Percentiles rank a stretch among this genome's conserved stretches.
These are phyloP conservation scores for Populus pruinosa DNA, from an alignment of 345 rosid species.

Conservation along the genomic window DNA sequence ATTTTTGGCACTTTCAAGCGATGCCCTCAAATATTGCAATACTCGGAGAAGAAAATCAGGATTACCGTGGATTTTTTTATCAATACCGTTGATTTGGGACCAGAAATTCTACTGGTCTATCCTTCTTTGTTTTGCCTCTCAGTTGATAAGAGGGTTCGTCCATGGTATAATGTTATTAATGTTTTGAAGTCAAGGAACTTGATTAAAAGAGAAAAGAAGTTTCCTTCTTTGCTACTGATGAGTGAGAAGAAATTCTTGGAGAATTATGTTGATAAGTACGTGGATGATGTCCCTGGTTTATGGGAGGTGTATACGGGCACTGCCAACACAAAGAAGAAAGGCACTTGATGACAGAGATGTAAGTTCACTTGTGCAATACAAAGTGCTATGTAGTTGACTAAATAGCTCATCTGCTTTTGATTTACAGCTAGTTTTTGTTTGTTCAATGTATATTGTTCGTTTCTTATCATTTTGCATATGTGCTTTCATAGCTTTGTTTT, in stretches of 20 bases:
- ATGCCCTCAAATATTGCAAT: neutral
- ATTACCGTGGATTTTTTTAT: constrained; percentile 14
- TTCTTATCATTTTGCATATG: too few relatives aligned
- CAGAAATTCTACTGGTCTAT: neutral
- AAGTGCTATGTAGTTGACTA: too few relatives aligned
- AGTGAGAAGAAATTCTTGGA: constrained; percentile 21
- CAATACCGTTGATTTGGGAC: constrained; percentile 14
- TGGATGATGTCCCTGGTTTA: constrained; percentile 10
- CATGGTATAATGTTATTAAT: constrained; percentile 19
- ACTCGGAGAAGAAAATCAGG: constrained; percentile 19
- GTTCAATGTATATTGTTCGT: too few relatives aligned
- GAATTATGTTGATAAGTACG: constrained; percentile 12
- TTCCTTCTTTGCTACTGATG: neutral
- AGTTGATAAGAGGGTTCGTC: constrained; percentile 21
- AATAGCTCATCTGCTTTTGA: too few relatives aligned
- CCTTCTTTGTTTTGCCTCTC: constrained; percentile 15
- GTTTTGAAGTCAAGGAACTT: constrained; percentile 25
- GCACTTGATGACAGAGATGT: too few relatives aligned
- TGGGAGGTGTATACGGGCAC: constrained; percentile 2
- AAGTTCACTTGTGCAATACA: too few relatives aligned
- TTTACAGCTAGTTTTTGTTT: too few relatives aligned
- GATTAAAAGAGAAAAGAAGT: neutral
- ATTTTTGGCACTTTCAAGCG: constrained; percentile 12
- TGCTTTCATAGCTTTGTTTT: too few relatives aligned
- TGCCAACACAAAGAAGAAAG: too few relatives aligned